A percentile compares a stretch with the other conserved stretches of the same genome.
Conservation (phyloP, 2,329 filamentous ascomycete genomes). For the Hypomyces rosellus region DNA sequence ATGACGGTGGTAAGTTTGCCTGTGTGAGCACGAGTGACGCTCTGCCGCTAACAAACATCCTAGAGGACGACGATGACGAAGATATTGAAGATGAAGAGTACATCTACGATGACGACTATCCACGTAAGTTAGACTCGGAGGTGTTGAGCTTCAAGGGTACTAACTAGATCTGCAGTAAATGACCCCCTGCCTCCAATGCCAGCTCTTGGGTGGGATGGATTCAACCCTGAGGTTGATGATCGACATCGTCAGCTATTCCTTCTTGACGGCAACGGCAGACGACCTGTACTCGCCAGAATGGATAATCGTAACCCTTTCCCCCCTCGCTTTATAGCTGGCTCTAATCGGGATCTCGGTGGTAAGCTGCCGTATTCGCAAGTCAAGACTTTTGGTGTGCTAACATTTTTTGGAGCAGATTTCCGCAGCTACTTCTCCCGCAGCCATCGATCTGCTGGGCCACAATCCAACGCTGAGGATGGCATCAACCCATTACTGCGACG, state of each 20-base stretch:
- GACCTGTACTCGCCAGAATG: slow-evolving; percentile 27
- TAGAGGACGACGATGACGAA: slow-evolving; percentile 55
- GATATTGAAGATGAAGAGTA: slow-evolving; percentile 64
- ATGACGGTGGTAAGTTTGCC: slow-evolving; percentile 48
- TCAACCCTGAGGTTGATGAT: slow-evolving; percentile 45
- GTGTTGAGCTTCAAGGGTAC: neutral
- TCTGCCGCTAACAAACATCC: slow-evolving; percentile 6
- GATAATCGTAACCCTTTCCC: slow-evolving; percentile 55
- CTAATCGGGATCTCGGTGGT: slow-evolving; percentile 49
- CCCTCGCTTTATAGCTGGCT: slow-evolving; percentile 44
- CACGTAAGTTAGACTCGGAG: slow-evolving; percentile 37
- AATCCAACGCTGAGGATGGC: slow-evolving; percentile 67
- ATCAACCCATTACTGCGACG: slow-evolving; percentile 81
- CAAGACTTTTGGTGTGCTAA: slow-evolving; percentile 8
- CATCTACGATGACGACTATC: slow-evolving; percentile 54
- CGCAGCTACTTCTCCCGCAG: slow-evolving; percentile 44
- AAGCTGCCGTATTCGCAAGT: slow-evolving; percentile 21
- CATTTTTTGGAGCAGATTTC: slow-evolving; percentile 33
- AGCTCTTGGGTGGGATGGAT: slow-evolving; percentile 52
- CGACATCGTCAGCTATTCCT: slow-evolving; percentile 40
- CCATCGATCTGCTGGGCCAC: slow-evolving; percentile 47
- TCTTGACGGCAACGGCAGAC: slow-evolving; percentile 45
- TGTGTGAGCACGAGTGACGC: neutral
- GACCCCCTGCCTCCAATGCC: slow-evolving; percentile 33
- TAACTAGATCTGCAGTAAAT: slow-evolving; percentile 6